These are phyloP conservation scores for Nannochloropsis gaditana DNA, from an alignment of 108 stramenopile species.

Conservation along the genomic window DNA sequence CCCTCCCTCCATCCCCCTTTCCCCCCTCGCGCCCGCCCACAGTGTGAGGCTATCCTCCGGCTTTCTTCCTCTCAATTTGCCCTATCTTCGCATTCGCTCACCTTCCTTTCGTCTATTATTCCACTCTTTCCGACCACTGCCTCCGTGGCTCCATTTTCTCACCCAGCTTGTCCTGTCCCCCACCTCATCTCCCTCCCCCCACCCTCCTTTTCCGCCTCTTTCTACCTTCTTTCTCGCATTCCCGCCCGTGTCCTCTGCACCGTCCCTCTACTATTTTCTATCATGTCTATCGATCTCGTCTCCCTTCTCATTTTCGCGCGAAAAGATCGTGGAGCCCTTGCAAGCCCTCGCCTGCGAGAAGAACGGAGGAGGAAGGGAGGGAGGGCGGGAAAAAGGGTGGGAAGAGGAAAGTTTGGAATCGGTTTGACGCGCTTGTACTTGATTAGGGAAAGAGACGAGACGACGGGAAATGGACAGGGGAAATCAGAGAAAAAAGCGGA, in stretches of 20 bases:
- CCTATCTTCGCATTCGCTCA: background rate
- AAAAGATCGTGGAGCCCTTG: background rate
- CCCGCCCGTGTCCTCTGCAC: background rate
- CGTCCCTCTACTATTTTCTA: background rate
- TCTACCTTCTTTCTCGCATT: background rate
- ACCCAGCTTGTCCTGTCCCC: background rate
- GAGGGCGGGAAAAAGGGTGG: background rate
- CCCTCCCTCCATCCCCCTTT: background rate
- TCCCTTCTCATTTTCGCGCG: background rate
- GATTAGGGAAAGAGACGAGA: background rate
- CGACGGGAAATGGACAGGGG: background rate
- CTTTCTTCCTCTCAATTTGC: background rate
- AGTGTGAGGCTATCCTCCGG: background rate
- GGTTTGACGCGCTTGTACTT: too few species aligned
- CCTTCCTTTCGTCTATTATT: background rate
- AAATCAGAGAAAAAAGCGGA: too few species aligned
- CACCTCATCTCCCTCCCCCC: background rate
- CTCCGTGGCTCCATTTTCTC: background rate
- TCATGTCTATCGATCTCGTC: background rate
- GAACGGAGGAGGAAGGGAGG: background rate
- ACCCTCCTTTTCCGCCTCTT: background rate
- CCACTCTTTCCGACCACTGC: background rate
- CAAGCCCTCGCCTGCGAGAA: background rate
- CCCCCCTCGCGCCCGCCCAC: background rate
- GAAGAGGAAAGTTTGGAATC: background rate